Percentiles rank a stretch among this genome's conserved stretches.
These are phyloP conservation scores for Aspergillus campestris DNA, from an alignment of 495 filamentous ascomycete species.

Conservation along the genomic window DNA sequence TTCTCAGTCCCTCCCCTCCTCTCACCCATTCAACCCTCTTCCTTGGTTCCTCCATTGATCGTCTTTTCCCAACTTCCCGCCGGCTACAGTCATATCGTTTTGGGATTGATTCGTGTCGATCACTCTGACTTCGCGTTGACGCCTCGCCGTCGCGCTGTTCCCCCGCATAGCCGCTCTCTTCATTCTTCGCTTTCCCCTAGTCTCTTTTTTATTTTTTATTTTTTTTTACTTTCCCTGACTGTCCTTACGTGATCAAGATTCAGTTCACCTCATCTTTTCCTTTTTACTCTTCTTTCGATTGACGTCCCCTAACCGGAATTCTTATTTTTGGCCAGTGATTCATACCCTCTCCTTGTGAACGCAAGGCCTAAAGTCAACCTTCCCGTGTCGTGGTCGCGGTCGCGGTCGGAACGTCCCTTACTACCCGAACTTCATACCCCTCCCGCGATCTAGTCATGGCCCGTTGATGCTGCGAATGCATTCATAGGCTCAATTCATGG, in stretches of 20 bases:
- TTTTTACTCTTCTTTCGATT: conserved; percentile 1
- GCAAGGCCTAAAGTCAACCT: too few relatives aligned
- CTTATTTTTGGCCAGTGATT: too few relatives aligned
- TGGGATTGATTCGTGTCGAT: conserved; percentile 27
- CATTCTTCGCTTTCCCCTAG: conserved; percentile 13
- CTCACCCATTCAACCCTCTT: conserved; percentile 11
- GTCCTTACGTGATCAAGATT: conserved; percentile 14
- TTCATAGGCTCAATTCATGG: conserved; percentile 34
- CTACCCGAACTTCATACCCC: not conserved
- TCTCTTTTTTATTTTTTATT: conserved; percentile 6
- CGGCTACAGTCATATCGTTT: conserved; percentile 1
- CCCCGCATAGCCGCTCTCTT: conserved; percentile 27
- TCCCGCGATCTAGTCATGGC: conserved; percentile 29
- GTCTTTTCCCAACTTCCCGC: too few relatives aligned
- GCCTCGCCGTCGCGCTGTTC: conserved; percentile 27
- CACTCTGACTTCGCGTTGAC: conserved; percentile 30
- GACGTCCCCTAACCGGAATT: not conserved
- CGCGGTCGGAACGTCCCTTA: too few relatives aligned
- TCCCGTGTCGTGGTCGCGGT: too few relatives aligned
- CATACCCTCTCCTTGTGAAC: too few relatives aligned
- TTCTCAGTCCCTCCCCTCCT: conserved; percentile 3
- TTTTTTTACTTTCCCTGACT: conserved; percentile 9
- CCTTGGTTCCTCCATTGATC: too few relatives aligned
- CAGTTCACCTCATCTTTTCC: not conserved
- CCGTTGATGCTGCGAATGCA: conserved; percentile 38